Base-by-base conservation (phyloP, 169 alveolate species). In the Eimeria praecox region DNA sequence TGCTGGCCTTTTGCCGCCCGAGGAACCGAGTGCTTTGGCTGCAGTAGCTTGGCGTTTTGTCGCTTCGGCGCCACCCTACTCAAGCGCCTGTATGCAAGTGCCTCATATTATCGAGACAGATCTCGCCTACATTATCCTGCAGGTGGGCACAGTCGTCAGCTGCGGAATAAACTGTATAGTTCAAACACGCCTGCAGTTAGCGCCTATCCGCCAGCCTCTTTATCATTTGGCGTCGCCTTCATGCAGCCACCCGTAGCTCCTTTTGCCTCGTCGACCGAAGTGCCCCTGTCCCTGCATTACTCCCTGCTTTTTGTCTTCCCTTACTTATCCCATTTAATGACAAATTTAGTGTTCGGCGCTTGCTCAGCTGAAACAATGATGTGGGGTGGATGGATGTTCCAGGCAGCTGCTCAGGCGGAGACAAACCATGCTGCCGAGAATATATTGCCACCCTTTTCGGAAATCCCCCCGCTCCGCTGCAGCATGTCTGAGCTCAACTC, bases 21-120 rank as follows among this genome's bases (percentile, higher is more conserved):
- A 59, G 10, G 93, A 86, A 16, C 93, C 93, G n/a, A 18, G 18
- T 18, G 38, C 22, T 4, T 22, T 86, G 93, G 93, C 80, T 9
- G 16, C 12, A 33, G 20, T 38, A 38, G 80, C 82, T 8, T 86
- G 93, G 93, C 93, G 93, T 24, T 86, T 86, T 16, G 38, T 59
- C 24, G 49, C 52, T n/a, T 33, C 77, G 44, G 62, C 24, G 49
- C 46, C 93, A 0, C 62, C 93, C 42, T 38, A 59, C 82, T 40
- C 77, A 86, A 59, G 62, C 93, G 93, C 93, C 33, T 86, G 93
- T 44, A 54, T 86, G 93, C 93, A 35, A 44, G 22, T 62, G 80
- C 93, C 93, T 22, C 56, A 27, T 30, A n/a, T 86, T 71, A 82
- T 86, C 49, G 93, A 86, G 80, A 59, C 93, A 24, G 93, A 86